phyloP scores from a whole-genome alignment of 495 filamentous ascomycete species.

The Penicillium silybi region DNA sequence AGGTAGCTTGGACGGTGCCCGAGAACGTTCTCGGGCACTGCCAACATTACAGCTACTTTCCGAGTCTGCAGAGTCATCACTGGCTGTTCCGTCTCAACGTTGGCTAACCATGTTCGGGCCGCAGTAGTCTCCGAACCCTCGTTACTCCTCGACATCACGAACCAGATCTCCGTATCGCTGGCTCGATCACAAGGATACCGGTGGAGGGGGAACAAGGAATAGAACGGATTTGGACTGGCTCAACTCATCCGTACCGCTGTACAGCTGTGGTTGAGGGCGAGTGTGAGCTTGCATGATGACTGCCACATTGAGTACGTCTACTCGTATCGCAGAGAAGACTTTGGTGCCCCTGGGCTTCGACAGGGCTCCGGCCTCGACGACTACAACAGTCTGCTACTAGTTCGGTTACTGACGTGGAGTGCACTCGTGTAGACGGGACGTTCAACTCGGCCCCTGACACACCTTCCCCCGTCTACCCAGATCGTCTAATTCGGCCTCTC shows the following conservation, averaged over 20 bases:
- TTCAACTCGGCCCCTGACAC: conserved; percentile 65
- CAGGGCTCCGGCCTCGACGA: conserved; percentile 8
- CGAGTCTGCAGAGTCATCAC: neutral
- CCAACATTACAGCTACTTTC: neutral
- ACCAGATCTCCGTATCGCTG: conserved; percentile 5
- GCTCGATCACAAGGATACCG: conserved; percentile 7
- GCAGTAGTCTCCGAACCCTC: neutral
- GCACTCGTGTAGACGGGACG: conserved; percentile 43
- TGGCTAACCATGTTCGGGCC: neutral
- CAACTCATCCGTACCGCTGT: conserved; percentile 3
- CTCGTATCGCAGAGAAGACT: conserved; percentile 18
- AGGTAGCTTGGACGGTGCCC: conserved; percentile 2
- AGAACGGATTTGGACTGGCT: conserved; percentile 10
- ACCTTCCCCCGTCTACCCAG: conserved; percentile 71
- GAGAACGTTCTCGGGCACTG: neutral
- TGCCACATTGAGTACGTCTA: conserved; percentile 49
- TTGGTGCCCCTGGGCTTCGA: neutral
- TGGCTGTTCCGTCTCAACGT: neutral
- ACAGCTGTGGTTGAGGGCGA: conserved; percentile 33
- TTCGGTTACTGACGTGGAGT: conserved; percentile 42
- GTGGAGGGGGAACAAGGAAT: conserved; percentile 21
- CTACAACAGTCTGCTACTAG: conserved; percentile 25
- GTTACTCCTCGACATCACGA: neutral
- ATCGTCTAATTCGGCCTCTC: conserved; percentile 88
- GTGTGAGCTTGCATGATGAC: conserved; percentile 41